phyloP scores from a whole-genome alignment of 2,329 filamentous ascomycete genomes.

The Penicillium oxalicum region DNA sequence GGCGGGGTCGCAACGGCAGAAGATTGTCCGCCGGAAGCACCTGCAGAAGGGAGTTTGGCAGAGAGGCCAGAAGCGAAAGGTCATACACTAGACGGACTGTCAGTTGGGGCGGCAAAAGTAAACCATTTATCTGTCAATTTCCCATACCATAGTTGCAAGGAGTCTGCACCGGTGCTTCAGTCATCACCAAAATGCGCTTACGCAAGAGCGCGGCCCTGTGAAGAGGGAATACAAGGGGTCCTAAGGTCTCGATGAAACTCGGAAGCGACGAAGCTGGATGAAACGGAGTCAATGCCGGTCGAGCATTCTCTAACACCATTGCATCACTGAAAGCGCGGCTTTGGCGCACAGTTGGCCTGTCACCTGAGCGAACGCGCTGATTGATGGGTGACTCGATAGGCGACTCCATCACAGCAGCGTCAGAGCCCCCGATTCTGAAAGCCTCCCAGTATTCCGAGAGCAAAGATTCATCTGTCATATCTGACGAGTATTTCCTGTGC shows the following conservation, averaged over 20 bases:
- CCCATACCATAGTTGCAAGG: constrained; percentile 79
- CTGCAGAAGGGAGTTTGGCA: constrained; percentile 68
- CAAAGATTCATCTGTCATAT: constrained; percentile 56
- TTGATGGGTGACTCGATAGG: constrained; percentile 49
- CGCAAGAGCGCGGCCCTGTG: constrained; percentile 79
- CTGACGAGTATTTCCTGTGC: constrained; percentile 52
- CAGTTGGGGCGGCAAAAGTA: neutral
- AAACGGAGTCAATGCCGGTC: constrained; percentile 62
- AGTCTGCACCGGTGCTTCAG: constrained; percentile 76
- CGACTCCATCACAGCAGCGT: constrained; percentile 39
- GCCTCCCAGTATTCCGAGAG: constrained; percentile 77
- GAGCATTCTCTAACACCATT: constrained; percentile 35
- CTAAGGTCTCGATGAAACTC: constrained; percentile 72
- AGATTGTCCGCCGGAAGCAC: constrained; percentile 59
- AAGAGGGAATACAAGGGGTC: constrained; percentile 85
- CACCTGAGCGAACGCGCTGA: constrained; percentile 51
- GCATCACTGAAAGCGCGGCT: constrained; percentile 39
- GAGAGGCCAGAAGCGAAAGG: constrained; percentile 84
- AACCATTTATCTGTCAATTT: too few species aligned
- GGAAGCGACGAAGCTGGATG: constrained; percentile 84
- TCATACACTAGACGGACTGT: constrained; percentile 64
- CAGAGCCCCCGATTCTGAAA: constrained; percentile 33
- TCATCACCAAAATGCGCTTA: constrained; percentile 81
- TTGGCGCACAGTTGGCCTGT: constrained; percentile 25
- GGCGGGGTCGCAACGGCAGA: constrained; percentile 60